A percentile compares a stretch with the other conserved stretches of the same genome.
These are phyloP conservation scores for Pythium periplocum DNA, from an alignment of 352 stramenopile genomes.

Conservation along the genomic window DNA sequence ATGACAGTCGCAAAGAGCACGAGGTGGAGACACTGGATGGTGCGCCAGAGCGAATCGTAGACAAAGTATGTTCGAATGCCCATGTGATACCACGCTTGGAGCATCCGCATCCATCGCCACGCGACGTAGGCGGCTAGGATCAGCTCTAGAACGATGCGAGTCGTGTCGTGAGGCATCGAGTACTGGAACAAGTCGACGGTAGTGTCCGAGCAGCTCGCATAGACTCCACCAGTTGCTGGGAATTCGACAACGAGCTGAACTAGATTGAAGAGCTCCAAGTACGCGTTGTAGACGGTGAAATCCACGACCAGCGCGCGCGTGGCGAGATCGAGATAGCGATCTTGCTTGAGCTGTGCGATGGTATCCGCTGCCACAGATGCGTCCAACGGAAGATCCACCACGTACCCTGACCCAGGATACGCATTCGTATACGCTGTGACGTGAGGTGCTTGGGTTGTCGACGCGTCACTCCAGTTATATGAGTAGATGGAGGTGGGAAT, in stretches of 20 bases:
- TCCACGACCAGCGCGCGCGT: constrained; percentile 60
- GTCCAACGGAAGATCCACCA: constrained; percentile 46
- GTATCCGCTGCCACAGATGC: constrained; percentile 18
- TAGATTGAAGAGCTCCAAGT: constrained; percentile 58
- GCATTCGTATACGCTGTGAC: constrained; percentile 28
- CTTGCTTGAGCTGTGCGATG: constrained; percentile 27
- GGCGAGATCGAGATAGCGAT: constrained; percentile 52
- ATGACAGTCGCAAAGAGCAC: constrained; percentile 43
- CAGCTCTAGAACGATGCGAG: constrained; percentile 43
- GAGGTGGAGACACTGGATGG: constrained; percentile 34
- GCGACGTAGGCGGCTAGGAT: constrained; percentile 41
- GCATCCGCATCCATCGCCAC: constrained; percentile 31
- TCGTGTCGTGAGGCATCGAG: constrained; percentile 21
- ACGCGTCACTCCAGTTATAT: constrained; percentile 48
- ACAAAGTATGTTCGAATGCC: constrained; percentile 25
- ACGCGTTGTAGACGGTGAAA: constrained; percentile 60
- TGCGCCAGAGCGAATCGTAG: constrained; percentile 30
- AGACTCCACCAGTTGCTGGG: constrained; percentile 46
- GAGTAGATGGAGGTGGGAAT: constrained; percentile 34
- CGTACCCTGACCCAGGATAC: constrained; percentile 53
- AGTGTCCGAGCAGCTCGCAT: constrained; percentile 35
- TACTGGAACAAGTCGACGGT: constrained; percentile 55
- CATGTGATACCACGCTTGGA: constrained; percentile 25
- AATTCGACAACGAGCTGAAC: constrained; percentile 62
- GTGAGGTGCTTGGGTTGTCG: constrained; percentile 12